Percentiles rank a stretch among this genome's conserved stretches.
Conservation (phyloP, 805 yeast genomes). For the Kazachstania psychrophila region DNA sequence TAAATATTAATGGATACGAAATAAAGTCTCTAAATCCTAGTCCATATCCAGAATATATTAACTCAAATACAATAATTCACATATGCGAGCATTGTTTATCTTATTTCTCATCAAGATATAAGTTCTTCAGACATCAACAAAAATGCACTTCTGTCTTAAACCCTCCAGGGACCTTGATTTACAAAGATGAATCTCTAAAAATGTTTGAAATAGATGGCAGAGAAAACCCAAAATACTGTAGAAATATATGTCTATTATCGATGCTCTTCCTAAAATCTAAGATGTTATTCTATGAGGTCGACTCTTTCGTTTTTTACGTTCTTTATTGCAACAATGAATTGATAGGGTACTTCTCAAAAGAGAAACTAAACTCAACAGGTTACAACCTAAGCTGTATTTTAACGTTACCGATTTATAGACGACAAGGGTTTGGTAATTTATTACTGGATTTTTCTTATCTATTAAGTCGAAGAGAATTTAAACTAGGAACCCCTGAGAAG, state of each 20-base stretch:
- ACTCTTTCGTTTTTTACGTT: slow-evolving; percentile 86
- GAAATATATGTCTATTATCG: slow-evolving; percentile 80
- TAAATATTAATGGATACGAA: slow-evolving; percentile 63
- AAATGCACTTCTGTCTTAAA: slow-evolving; percentile 50
- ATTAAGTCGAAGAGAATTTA: slow-evolving; percentile 60
- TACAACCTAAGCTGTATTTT: slow-evolving; percentile 86
- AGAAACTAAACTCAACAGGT: slow-evolving; percentile 58
- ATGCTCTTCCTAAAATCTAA: slow-evolving; percentile 85
- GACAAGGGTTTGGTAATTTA: slow-evolving; percentile 83
- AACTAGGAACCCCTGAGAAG: slow-evolving; percentile 89
- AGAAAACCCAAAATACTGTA: slow-evolving; percentile 72
- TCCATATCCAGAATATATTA: slow-evolving; percentile 85
- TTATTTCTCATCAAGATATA: slow-evolving; percentile 62
- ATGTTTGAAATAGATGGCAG: slow-evolving; percentile 93
- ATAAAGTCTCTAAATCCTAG: slow-evolving; percentile 89
- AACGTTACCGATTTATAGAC: slow-evolving; percentile 78
- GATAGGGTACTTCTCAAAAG: slow-evolving; percentile 93
- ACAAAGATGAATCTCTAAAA: slow-evolving; percentile 55
- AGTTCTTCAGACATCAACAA: slow-evolving; percentile 56
- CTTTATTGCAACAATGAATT: slow-evolving; percentile 57
- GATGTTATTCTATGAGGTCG: slow-evolving; percentile 88
- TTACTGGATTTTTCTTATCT: slow-evolving; percentile 84
- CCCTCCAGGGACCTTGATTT: slow-evolving; percentile 92
- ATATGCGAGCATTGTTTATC: slow-evolving; percentile 80
- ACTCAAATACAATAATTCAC: slow-evolving; percentile 50